These are phyloP conservation scores for Thermochaetoides dissita DNA, from an alignment of 2,329 filamentous ascomycete genomes.

Conservation along the genomic window DNA sequence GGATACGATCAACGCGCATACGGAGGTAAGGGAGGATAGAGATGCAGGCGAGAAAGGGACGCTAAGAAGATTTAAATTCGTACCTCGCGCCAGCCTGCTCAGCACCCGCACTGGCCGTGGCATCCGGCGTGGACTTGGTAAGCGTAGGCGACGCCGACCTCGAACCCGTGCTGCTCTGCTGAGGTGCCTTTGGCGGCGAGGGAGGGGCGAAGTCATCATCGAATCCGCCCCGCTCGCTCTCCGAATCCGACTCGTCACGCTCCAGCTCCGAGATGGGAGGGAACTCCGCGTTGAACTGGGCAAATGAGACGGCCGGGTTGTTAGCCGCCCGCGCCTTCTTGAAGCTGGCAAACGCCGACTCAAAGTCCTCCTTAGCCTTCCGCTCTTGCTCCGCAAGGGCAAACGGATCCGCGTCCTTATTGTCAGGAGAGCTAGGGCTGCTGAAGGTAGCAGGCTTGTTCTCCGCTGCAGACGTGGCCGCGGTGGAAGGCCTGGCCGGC, in stretches of 20 bases:
- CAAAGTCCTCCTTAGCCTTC: slow-evolving; percentile 67
- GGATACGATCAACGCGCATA: too few species aligned
- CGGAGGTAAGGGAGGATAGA: too few species aligned
- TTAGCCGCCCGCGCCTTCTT: slow-evolving; percentile 29
- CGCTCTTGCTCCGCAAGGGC: slow-evolving; percentile 34
- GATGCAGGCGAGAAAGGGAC: background rate
- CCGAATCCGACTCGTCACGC: slow-evolving; percentile 69
- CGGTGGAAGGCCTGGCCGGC: slow-evolving; percentile 11
- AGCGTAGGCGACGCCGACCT: slow-evolving; percentile 15
- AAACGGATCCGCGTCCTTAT: slow-evolving; percentile 34
- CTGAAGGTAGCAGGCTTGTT: slow-evolving; percentile 13
- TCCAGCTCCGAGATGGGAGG: slow-evolving; percentile 84
- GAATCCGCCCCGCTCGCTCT: slow-evolving; percentile 68
- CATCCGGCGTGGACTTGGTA: slow-evolving; percentile 10
- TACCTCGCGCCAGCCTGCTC: background rate
- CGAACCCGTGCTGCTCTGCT: slow-evolving; percentile 16
- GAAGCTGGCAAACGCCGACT: slow-evolving; percentile 72
- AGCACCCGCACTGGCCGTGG: slow-evolving; percentile 9
- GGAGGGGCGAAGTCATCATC: slow-evolving; percentile 81
- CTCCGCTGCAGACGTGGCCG: slow-evolving; percentile 8
- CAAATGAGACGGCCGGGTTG: slow-evolving; percentile 27
- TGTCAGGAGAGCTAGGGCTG: slow-evolving; percentile 9
- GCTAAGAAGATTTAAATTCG: background rate
- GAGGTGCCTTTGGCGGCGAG: slow-evolving; percentile 28
- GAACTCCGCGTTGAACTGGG: slow-evolving; percentile 62